Conservation (phyloP, 192 early-diverging fungal genomes). For the Coemansia sp. region DNA sequence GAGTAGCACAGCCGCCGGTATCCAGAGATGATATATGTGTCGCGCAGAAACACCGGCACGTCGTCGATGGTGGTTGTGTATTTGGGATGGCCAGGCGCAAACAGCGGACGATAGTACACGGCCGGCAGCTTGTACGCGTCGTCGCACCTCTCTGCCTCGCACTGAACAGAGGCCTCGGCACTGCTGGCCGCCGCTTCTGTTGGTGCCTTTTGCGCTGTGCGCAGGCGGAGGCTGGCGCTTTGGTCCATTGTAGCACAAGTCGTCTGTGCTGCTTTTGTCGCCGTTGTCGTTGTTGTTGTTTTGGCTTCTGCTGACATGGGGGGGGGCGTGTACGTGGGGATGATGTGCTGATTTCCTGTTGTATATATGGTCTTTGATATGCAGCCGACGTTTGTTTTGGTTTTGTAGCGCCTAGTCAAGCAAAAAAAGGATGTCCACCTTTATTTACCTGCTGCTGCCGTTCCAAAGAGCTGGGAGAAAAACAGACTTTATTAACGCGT, state of each 20-base stretch:
- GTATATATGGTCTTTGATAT: background rate
- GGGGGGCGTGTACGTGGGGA: background rate
- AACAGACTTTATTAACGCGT: too few species aligned
- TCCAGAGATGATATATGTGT: slow-evolving; percentile 74
- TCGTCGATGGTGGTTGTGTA: slow-evolving; percentile 54
- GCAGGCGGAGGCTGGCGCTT: background rate
- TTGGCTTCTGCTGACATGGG: slow-evolving; percentile 7
- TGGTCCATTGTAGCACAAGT: slow-evolving; percentile 1
- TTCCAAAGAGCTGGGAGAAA: too few species aligned
- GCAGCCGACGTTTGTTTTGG: background rate
- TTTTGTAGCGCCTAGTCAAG: too few species aligned
- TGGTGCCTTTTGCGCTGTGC: background rate
- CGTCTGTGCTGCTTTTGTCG: slow-evolving; percentile 6
- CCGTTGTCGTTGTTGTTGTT: slow-evolving; percentile 12
- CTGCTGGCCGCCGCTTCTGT: slow-evolving; percentile 6
- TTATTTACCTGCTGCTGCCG: too few species aligned
- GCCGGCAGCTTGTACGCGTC: slow-evolving; percentile 18
- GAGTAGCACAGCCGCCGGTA: slow-evolving; percentile 79
- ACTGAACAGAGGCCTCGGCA: background rate
- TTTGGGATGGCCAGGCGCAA: slow-evolving; percentile 43
- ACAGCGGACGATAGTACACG: slow-evolving; percentile 30
- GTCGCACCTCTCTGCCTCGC: background rate
- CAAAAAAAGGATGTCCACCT: too few species aligned
- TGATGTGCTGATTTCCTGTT: background rate
- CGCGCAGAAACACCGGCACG: slow-evolving; percentile 68